Percentiles rank a stretch among this genome's conserved stretches.
Evolutionary conservation across 2,329 filamentous ascomycete species (phyloP).

Genomic region (Penicillium concentricum): DNA sequence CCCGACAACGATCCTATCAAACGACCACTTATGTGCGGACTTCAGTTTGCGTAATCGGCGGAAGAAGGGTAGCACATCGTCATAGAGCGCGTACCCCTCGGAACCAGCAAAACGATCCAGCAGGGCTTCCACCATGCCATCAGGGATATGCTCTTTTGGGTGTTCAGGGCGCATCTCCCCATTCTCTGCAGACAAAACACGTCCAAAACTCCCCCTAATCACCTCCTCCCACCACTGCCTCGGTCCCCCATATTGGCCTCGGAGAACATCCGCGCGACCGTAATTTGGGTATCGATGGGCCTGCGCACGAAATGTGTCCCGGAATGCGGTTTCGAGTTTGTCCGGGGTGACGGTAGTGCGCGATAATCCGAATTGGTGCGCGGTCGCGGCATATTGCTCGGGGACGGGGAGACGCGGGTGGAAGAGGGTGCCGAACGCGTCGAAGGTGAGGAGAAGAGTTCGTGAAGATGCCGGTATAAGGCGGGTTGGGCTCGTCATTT

Average conservation of each 20-base stretch:
- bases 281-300: conserved; percentile 42
- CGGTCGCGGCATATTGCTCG: conserved; percentile 42
- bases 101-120: conserved; percentile 41
- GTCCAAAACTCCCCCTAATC: conserved; percentile 39
- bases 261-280: conserved; percentile 39
- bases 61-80: conserved; percentile 42
- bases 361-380: conserved; percentile 37
- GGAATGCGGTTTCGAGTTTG: conserved; percentile 37
- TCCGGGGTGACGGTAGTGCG: conserved; percentile 26
- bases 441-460: conserved; percentile 45
- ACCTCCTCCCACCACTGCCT: conserved; percentile 47
- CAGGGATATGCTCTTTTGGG: conserved; percentile 27
- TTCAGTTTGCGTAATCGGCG: conserved; percentile 25
- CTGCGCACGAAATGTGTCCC: conserved; percentile 35
- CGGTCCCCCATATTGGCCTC: conserved; percentile 38
- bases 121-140: conserved; percentile 34
- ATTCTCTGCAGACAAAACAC: conserved; percentile 15
- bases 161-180: not conserved
- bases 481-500: not conserved
- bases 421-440: conserved; percentile 49
- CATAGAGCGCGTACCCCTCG: conserved; percentile 43
- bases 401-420: conserved; percentile 40
- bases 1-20: conserved; percentile 41
- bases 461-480: conserved; percentile 6
- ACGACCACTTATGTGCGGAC: conserved; percentile 12